A percentile compares a stretch with the other conserved stretches of the same genome.
These are phyloP conservation scores for Aspergillus ochraceus DNA, from an alignment of 2,329 filamentous ascomycete genomes.

Conservation along the genomic window DNA sequence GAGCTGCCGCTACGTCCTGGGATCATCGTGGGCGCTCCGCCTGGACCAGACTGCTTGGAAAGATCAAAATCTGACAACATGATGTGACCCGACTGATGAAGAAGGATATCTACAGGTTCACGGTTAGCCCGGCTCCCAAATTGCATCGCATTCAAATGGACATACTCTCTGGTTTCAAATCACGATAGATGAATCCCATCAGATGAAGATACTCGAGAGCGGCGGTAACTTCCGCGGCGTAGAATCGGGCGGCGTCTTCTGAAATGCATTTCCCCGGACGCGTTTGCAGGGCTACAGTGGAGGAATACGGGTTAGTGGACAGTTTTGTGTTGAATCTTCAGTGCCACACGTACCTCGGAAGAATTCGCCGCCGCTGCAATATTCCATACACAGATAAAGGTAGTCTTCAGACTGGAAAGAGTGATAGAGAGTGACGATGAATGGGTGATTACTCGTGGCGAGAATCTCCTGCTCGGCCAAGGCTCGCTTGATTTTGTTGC, in stretches of 20 bases:
- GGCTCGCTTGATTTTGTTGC: conserved; percentile 99
- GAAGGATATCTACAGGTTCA: conserved; percentile 75
- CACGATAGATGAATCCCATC: conserved; percentile 99
- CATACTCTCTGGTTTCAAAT: conserved; percentile 95
- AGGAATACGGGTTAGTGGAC: conserved; percentile 8
- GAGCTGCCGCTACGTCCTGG: conserved; percentile 85
- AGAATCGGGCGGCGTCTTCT: conserved; percentile 95
- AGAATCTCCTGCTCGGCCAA: conserved; percentile 97
- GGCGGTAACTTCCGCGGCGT: conserved; percentile 94
- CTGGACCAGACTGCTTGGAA: conserved; percentile 94
- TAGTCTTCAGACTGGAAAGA: conserved; percentile 99
- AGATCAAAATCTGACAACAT: conserved; percentile 99
- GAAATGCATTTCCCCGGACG: conserved; percentile 95
- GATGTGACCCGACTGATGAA: conserved; percentile 99
- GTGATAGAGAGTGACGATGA: conserved; percentile 97
- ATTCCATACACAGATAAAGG: conserved; percentile 99
- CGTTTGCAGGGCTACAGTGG: conserved; percentile 74
- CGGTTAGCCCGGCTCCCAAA: conserved; percentile 30
- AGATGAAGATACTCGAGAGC: conserved; percentile 94
- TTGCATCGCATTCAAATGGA: conserved; percentile 20
- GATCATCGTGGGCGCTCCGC: conserved; percentile 97
- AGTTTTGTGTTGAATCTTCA: not conserved
- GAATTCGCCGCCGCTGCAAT: conserved; percentile 98
- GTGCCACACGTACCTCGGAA: conserved; percentile 62
- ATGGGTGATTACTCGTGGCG: conserved; percentile 97